A percentile compares a stretch with the other conserved stretches of the same genome.
These are phyloP conservation scores for Thermomucor indicae-seudaticae DNA, from an alignment of 371 early-diverging fungal genomes.

Conservation along the genomic window DNA sequence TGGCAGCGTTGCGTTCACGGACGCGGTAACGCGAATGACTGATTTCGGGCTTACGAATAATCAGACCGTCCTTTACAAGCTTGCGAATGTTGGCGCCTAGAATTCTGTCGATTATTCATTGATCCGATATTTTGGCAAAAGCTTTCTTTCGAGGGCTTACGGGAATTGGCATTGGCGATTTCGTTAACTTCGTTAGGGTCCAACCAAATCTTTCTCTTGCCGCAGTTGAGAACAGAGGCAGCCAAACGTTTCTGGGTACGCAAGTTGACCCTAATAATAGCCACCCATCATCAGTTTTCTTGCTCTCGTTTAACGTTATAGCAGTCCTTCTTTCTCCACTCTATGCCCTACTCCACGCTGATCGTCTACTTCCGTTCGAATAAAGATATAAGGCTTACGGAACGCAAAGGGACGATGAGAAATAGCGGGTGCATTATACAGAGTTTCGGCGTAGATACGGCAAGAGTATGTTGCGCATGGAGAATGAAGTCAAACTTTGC, in stretches of 20 bases:
- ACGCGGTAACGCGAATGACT: slow-evolving; percentile 96
- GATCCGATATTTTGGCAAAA: neutral
- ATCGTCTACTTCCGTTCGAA: too few relatives aligned
- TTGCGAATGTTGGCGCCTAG: slow-evolving; percentile 95
- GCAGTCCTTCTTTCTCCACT: neutral
- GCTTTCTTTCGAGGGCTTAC: slow-evolving; percentile 52
- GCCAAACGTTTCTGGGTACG: slow-evolving; percentile 96
- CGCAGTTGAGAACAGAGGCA: slow-evolving; percentile 97
- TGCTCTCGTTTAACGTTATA: neutral
- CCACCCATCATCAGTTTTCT: neutral
- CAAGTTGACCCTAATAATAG: slow-evolving; percentile 69
- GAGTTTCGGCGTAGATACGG: neutral
- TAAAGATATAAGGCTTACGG: too few relatives aligned
- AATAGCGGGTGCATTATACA: neutral
- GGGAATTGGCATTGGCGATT: slow-evolving; percentile 97
- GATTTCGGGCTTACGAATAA: slow-evolving; percentile 95
- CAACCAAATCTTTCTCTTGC: slow-evolving; percentile 99
- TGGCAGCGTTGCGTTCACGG: slow-evolving; percentile 90
- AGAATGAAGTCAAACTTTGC: neutral
- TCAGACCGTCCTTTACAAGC: slow-evolving; percentile 96
- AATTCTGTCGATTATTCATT: neutral
- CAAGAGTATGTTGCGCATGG: neutral
- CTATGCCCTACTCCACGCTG: too few relatives aligned
- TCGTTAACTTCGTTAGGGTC: slow-evolving; percentile 98
- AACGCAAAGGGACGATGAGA: too few relatives aligned